A percentile compares a stretch with the other conserved stretches of the same genome.
phyloP scores from a whole-genome alignment of 2,329 filamentous ascomycete genomes.

The Diplocarpon rosae region DNA sequence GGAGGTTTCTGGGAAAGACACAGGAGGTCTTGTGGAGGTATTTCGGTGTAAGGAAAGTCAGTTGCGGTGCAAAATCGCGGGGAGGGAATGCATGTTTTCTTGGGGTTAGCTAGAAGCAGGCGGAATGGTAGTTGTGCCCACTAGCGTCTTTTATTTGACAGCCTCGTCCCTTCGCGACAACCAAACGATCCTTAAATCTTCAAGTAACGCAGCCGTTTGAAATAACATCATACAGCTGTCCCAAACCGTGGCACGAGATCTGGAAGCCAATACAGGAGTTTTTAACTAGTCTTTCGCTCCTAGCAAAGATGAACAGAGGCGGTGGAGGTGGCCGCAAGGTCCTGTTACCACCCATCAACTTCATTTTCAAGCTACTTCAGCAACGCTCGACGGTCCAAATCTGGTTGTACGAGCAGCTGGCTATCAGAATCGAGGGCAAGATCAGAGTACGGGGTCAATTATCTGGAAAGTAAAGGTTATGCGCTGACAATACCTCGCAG shows the following conservation, averaged over 20 bases:
- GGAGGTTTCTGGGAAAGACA: constrained; percentile 2
- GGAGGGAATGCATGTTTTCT: neutral
- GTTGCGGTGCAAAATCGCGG: neutral
- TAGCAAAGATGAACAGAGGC: constrained; percentile 26
- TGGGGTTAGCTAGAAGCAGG: neutral
- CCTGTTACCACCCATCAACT: constrained; percentile 69
- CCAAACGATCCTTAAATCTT: neutral
- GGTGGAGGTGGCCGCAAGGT: constrained; percentile 46
- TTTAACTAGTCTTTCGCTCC: neutral
- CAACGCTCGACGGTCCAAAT: constrained; percentile 70
- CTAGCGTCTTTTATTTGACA: constrained; percentile 5
- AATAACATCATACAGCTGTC: neutral
- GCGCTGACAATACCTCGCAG: constrained; percentile 34
- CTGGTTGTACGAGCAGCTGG: constrained; percentile 95
- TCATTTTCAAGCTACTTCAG: constrained; percentile 87
- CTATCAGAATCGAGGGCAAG: constrained; percentile 89
- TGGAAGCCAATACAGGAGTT: neutral
- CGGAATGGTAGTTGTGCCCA: constrained; percentile 1
- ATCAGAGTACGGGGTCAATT: constrained; percentile 59
- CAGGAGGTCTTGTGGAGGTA: neutral
- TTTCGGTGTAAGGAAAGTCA: neutral
- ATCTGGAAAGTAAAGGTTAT: neutral
- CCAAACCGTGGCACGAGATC: neutral
- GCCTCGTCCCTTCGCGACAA: constrained; percentile 1
- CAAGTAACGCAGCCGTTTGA: neutral